Evolutionary conservation across 331 rosid genomes (phyloP), one percentile per base, ranked within the genome.

Genomic region (Stylosanthes scabra): DNA sequence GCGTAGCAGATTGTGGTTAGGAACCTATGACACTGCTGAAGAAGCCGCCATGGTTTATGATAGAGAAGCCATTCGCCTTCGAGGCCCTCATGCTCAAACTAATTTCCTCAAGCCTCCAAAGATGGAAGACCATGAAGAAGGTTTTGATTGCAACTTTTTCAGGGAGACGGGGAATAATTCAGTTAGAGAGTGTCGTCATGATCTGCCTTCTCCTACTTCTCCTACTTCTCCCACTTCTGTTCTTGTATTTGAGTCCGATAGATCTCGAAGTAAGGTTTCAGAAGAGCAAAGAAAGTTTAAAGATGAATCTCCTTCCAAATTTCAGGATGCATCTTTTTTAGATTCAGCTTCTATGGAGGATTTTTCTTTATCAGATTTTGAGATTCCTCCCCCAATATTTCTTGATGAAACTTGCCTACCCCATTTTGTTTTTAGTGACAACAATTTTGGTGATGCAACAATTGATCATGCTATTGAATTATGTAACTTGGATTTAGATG

Each of bases 41-140:
- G 94, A 91, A 68, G 97, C 94, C 1, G 94, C 92, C 1, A 0
- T 79, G 74, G 86, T 44, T 0, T 91, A 90, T 41, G 97, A 90
- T 68, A 68, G 5, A 14, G 90, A 83, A 0, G 93, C 94, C 9
- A 82, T 90, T 68, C 68, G 79, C 51, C 34, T 90, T 0, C 75
- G 70, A 61, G 97, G 94, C 10, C 42, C 79, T 6, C 56, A 56
- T 4, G 97, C 97, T 3, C 40, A 61, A 4, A 88, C 93, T 2
- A 90, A 90, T 52, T 70, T 88, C 69, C 42, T 79, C 2, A 51
- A 71, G 15, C 78, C 87, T 2, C 75, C 80, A 1, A n/a, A 14
- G 11, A 12, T 4, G 62, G 2, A 57, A 37, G 2, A 31, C 3
- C 5, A 31, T 31, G 37, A 31, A 31, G 5, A 31, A 57, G 37